Base-by-base conservation (phyloP, 1,139 yeast genomes). In the Yamadazyma atlantica region DNA sequence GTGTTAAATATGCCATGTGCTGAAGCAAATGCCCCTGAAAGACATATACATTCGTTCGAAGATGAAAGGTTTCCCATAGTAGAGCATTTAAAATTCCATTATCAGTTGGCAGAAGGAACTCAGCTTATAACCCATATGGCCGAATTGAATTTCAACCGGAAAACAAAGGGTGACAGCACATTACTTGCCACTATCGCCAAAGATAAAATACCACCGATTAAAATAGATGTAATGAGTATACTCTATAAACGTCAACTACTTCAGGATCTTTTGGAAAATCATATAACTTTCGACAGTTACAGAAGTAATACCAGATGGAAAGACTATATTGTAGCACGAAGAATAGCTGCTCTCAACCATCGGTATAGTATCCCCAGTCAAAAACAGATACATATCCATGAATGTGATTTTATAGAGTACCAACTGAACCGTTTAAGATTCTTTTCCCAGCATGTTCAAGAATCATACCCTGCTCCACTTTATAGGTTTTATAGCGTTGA, bases 341-440 rank as follows among this genome's bases (percentile, higher is more conserved):
- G 30, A 28, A 11, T 28, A 3, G 9, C n/a, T 8, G 5, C 21
- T 16, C 12, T 28, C 6, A 28, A 28, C 14, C 25, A 28, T 10
- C 18, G 49, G 12, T 44, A 33, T 27, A 36, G 40, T 6, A 13
- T 48, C 4, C 39, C 40, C 9, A 11, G n/a, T 1, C 17, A 34
- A 23, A 32, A 18, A 13, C 18, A 31, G 4, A 33, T 45, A 4
- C 34, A 32, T 30, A 37, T 49, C 18, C 53, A 49, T 27, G 50
- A 46, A 25, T 32, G 45, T 35, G 53, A 49, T 28, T 49, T 42
- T 24, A 16, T 33, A 4, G 38, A 41, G 15, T 49, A 38, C 30
- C 42, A 40, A 26, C 51, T 47, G 51, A 33, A 41, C 3, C 21
- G 14, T 3, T 29, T 46, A 21, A n/a, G 12, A 11, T 13, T 5